Percentiles rank a stretch among this genome's conserved stretches.
Evolutionary conservation across 106 monocot species (phyloP).

Genomic region (Phalaenopsis aphrodite): DNA sequence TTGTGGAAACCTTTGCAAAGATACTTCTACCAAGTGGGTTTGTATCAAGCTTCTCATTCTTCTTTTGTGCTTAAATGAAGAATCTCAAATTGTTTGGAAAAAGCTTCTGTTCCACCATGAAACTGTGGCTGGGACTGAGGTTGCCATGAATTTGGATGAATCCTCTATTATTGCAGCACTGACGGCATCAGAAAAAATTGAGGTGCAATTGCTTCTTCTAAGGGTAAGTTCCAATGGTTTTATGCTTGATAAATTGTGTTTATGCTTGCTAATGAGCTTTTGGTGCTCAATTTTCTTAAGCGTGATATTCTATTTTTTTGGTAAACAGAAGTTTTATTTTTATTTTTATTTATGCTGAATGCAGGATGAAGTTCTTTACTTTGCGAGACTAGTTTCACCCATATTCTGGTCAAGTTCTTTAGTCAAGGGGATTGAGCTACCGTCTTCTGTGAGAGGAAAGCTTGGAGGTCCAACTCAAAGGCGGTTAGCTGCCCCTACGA

Average conservation of each 20-base stretch:
- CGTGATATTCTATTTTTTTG: not conserved
- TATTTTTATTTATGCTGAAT: not conserved
- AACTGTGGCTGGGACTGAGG: slow-evolving; percentile 8
- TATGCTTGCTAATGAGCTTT: not conserved
- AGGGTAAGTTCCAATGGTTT: slow-evolving; percentile 20
- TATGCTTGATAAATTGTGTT: not conserved
- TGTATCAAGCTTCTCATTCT: slow-evolving; percentile 61
- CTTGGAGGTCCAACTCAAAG: slow-evolving; percentile 84
- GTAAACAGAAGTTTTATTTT: not conserved
- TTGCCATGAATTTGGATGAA: slow-evolving; percentile 6
- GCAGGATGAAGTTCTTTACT: slow-evolving; percentile 52
- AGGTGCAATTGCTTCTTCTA: slow-evolving; percentile 17
- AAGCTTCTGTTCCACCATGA: slow-evolving; percentile 11
- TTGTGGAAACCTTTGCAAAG: slow-evolving; percentile 22
- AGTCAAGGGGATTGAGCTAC: slow-evolving; percentile 23
- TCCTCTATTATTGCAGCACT: slow-evolving; percentile 16
- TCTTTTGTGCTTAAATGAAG: slow-evolving; percentile 52
- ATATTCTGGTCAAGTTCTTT: slow-evolving; percentile 46
- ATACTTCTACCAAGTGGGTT: slow-evolving; percentile 19
- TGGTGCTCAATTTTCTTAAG: slow-evolving; percentile 3
- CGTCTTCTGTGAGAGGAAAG: slow-evolving; percentile 69
- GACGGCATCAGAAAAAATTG: slow-evolving; percentile 16
- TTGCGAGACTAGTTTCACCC: slow-evolving; percentile 33
- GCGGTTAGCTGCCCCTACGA: slow-evolving; percentile 44
- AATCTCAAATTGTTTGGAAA: slow-evolving; percentile 34